Evolutionary conservation across 495 filamentous ascomycete genomes (phyloP).

Genomic region (Neurospora sp.): DNA sequence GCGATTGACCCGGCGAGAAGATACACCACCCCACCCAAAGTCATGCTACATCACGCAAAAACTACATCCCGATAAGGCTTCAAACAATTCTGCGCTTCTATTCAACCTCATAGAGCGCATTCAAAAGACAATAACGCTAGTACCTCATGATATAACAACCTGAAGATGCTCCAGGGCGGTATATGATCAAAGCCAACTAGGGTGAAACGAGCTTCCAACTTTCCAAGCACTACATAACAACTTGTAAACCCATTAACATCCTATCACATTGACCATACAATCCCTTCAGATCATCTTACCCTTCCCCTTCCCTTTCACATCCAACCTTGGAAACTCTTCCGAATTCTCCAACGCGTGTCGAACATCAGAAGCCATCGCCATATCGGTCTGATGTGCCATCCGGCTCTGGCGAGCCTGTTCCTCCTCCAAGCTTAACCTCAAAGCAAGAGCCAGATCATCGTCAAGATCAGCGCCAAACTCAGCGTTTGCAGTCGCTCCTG

Average conservation of each 20-base stretch:
- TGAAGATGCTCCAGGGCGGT: neutral
- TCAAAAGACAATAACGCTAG: neutral
- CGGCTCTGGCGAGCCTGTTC: constrained; percentile 40
- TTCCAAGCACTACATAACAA: too few relatives aligned
- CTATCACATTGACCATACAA: neutral
- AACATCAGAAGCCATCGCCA: constrained; percentile 10
- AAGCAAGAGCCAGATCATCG: constrained; percentile 73
- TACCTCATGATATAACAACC: neutral
- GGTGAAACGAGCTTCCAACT: neutral
- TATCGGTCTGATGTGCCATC: neutral
- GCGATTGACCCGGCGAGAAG: neutral
- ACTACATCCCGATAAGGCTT: neutral
- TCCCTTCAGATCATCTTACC: constrained; percentile 21
- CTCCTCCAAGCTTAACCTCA: constrained; percentile 78
- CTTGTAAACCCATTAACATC: neutral
- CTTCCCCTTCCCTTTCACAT: constrained; percentile 28
- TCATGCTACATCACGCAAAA: neutral
- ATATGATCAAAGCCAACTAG: neutral
- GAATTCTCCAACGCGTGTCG: constrained; percentile 15
- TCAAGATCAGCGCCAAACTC: constrained; percentile 27
- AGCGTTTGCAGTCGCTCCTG: constrained; percentile 9
- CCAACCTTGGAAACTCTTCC: constrained; percentile 51
- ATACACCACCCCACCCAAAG: neutral
- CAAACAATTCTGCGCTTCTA: neutral
- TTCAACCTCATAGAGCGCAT: neutral